These are phyloP conservation scores for Diaporthe amygdali DNA, from an alignment of 2,329 filamentous ascomycete genomes.

Conservation along the genomic window DNA sequence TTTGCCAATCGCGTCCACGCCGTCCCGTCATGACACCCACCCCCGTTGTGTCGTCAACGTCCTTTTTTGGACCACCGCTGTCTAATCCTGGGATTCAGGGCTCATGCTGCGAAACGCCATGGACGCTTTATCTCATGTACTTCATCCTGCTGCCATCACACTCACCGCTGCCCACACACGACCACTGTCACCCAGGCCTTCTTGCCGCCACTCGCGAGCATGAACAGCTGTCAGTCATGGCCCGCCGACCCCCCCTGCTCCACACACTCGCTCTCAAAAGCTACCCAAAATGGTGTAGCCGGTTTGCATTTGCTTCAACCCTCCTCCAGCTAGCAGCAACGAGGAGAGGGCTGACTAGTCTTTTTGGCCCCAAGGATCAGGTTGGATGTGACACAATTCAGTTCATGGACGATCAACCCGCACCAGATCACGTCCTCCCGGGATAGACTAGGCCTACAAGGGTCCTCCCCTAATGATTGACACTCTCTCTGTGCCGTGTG, in stretches of 20 bases:
- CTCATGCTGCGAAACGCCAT: slow-evolving; percentile 9
- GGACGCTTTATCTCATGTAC: slow-evolving; percentile 16
- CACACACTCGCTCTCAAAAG: slow-evolving; percentile 16
- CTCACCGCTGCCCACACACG: slow-evolving; percentile 12
- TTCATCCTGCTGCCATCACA: slow-evolving; percentile 12
- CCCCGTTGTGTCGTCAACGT: slow-evolving; percentile 1
- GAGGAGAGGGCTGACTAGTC: slow-evolving; percentile 13
- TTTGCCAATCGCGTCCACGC: background rate
- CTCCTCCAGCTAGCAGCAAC: background rate
- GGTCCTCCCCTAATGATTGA: background rate
- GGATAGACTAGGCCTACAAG: slow-evolving; percentile 8
- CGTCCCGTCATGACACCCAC: slow-evolving; percentile 3
- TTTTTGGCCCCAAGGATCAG: slow-evolving; percentile 16
- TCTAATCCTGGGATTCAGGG: slow-evolving; percentile 5
- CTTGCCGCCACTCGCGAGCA: slow-evolving; percentile 11
- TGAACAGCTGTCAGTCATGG: slow-evolving; percentile 17
- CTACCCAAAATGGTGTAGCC: slow-evolving; percentile 8
- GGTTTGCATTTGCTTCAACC: background rate
- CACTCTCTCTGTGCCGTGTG: background rate
- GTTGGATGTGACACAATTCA: background rate
- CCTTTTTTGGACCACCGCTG: background rate
- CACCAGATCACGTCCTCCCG: slow-evolving; percentile 7
- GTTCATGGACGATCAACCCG: background rate
- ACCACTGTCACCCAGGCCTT: slow-evolving; percentile 1
- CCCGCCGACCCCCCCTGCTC: slow-evolving; percentile 10